Percentiles rank a stretch among this genome's conserved stretches.
Conservation (phyloP, 805 yeast species). For the Millerozyma acaciae region DNA sequence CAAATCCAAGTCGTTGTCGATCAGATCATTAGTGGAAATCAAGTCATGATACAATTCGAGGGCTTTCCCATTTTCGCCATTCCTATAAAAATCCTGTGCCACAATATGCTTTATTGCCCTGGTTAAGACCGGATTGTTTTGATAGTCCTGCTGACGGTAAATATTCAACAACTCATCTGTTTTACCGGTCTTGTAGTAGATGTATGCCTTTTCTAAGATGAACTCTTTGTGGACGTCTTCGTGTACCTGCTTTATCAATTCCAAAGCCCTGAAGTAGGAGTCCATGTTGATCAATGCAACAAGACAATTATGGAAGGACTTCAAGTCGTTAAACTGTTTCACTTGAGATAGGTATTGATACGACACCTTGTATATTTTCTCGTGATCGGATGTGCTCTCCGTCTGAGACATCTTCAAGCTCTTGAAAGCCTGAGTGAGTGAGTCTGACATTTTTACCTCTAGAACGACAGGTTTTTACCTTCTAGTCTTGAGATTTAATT, state of each 20-base stretch:
- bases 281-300: conserved; percentile 61
- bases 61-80: conserved; percentile 42
- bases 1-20: conserved; percentile 49
- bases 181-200: conserved; percentile 55
- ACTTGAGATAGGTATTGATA: conserved; percentile 39
- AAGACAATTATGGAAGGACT: conserved; percentile 42
- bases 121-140: conserved; percentile 15
- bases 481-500: too few relatives aligned
- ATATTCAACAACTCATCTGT: conserved; percentile 23
- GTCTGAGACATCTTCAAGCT: conserved; percentile 29
- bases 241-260: conserved; percentile 37
- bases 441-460: conserved; percentile 40
- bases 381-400: conserved; percentile 27
- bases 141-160: conserved; percentile 12
- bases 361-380: conserved; percentile 34
- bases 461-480: too few relatives aligned
- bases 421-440: conserved; percentile 40
- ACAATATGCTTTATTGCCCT: conserved; percentile 45
- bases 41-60: conserved; percentile 43
- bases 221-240: conserved; percentile 33
- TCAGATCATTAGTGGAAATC: conserved; percentile 22
- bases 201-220: conserved; percentile 53
- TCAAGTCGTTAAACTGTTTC: conserved; percentile 31
- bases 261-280: conserved; percentile 46
- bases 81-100: conserved; percentile 53